Evolutionary conservation across 2,329 filamentous ascomycete species (phyloP).

Genomic region (Colletotrichum tropicale): DNA sequence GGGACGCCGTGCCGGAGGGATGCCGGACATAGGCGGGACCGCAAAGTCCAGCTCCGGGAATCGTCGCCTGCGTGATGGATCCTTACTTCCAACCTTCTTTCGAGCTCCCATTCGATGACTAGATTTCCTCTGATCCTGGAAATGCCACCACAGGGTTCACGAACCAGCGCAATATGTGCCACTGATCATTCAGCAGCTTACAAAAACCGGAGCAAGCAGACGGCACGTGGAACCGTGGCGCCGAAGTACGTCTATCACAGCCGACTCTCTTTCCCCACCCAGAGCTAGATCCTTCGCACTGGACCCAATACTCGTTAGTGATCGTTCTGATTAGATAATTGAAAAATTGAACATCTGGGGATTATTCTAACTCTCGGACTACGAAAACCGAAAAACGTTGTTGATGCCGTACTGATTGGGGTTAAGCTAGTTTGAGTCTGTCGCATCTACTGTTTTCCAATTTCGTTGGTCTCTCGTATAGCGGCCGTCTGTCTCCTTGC

Average conservation of each 20-base stretch:
- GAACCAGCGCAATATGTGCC: neutral
- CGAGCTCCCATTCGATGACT: neutral
- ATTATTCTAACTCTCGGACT: neutral
- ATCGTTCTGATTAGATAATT: neutral
- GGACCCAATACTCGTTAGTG: neutral
- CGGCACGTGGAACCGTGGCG: neutral
- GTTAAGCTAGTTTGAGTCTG: neutral
- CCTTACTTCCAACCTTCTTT: neutral
- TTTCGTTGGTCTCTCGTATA: neutral
- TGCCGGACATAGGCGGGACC: neutral
- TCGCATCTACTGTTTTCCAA: neutral
- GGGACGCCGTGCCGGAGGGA: neutral
- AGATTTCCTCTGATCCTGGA: neutral
- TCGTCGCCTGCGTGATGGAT: neutral
- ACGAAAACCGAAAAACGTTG: neutral
- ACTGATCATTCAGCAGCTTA: neutral
- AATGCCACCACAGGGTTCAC: neutral
- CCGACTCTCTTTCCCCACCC: neutral
- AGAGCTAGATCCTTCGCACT: neutral
- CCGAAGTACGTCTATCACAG: neutral
- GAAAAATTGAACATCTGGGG: neutral
- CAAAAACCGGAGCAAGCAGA: neutral
- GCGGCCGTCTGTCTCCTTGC: neutral
- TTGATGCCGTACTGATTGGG: neutral
- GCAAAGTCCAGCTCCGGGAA: neutral